phyloP scores from a whole-genome alignment of 2,329 filamentous ascomycete species.

The Cordyceps militaris region DNA sequence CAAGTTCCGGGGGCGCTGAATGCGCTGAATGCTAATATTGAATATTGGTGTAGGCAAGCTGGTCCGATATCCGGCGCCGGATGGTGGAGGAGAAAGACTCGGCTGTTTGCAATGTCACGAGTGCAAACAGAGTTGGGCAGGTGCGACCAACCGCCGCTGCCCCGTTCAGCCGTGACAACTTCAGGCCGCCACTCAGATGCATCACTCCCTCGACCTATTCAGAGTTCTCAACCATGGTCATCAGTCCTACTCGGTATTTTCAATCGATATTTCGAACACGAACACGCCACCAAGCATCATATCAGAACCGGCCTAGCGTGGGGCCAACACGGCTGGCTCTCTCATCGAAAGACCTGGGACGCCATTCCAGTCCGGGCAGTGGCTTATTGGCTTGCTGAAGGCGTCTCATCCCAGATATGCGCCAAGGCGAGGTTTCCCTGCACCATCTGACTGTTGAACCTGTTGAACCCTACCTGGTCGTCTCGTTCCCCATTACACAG shows the following conservation, averaged over 20 bases:
- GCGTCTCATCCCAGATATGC: background rate
- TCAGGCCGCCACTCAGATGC: too few species aligned
- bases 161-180: too few species aligned
- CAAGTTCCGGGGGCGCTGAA: background rate
- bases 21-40: too few species aligned
- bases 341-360: background rate
- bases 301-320: background rate
- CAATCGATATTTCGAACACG: background rate
- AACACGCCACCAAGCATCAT: background rate
- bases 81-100: background rate
- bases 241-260: background rate
- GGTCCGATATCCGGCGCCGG: background rate
- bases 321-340: background rate
- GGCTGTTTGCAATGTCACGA: background rate
- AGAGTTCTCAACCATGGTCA: background rate
- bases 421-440: background rate
- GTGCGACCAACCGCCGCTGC: background rate
- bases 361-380: conserved; percentile 4
- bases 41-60: too few species aligned
- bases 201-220: background rate
- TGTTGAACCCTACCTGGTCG: too few species aligned
- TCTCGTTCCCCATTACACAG: too few species aligned
- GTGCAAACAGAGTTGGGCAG: background rate
- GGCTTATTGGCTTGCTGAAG: conserved; percentile 5
- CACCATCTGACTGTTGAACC: conserved; percentile 5